Evolutionary conservation across 345 rosid species (phyloP), one percentile per base, ranked within the genome.

Genomic region (Trapa bicornis): DNA sequence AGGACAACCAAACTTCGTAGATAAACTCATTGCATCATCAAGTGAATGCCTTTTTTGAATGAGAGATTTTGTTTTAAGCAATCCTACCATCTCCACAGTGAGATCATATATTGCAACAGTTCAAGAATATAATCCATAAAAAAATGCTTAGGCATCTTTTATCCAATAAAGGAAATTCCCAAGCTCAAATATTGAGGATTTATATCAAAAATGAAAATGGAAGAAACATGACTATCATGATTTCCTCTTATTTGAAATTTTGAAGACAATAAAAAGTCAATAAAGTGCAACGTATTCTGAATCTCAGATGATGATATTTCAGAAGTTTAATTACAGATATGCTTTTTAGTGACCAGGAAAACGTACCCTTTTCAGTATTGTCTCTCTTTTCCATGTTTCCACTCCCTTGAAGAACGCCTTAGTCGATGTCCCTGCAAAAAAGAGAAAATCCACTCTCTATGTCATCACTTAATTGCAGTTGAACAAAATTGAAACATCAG

Each of bases 331-430:
- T 33, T 53, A 53, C 2, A 10, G 32, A 53, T 5, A 53, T 53
- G 29, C 6, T 17, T 53, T 53, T 4, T 16, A 9, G 43, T 29
- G 9, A 0, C 67, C 39, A 33, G 9, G 54, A 37, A 29, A 41
- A 52, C 15, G 29, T 62, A 82, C 84, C 80, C 68, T 74, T 71
- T 78, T 80, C 68, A 73, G 47, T 70, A 72, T 74, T 47, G 86
- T 83, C 73, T 83, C 86, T 65, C 75, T 76, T 68, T 80, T 76
- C 80, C 82, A 80, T 36, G 79, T 80, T 67, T 78, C 82, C 1
- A 78, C 74, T 29, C 86, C 86, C 69, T 80, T 83, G 54, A 78
- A 22, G 78, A 78, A 76, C 14, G 86, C 79, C 74, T 78, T 78
- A 35, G 76, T 64, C 29, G 86, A 78, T 43, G 80, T 83, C n/a